Evolutionary conservation across 495 filamentous ascomycete species (phyloP).

Genomic region (Daldinia childiae): DNA sequence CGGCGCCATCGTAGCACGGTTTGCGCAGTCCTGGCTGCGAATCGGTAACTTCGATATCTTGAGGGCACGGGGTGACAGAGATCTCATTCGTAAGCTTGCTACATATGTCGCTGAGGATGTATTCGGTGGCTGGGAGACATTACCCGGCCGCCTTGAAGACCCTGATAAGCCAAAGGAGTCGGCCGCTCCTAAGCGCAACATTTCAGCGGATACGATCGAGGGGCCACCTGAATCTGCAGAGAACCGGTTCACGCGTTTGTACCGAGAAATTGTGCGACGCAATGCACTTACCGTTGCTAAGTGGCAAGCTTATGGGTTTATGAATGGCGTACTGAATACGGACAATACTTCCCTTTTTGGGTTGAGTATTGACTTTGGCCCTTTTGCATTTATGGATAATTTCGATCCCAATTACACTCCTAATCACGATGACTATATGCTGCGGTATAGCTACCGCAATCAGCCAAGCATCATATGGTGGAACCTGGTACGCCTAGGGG

Average conservation of each 20-base stretch:
- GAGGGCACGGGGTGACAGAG: conserved; percentile 80
- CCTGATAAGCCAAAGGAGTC: conserved; percentile 49
- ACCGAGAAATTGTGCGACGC: conserved; percentile 83
- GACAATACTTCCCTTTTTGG: conserved; percentile 95
- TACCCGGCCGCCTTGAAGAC: conserved; percentile 68
- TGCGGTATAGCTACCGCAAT: conserved; percentile 91
- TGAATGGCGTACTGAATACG: conserved; percentile 93
- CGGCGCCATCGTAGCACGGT: conserved; percentile 89
- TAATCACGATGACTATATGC: conserved; percentile 90
- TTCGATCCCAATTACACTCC: conserved; percentile 96
- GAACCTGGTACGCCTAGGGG: conserved; percentile 93
- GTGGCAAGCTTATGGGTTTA: conserved; percentile 98
- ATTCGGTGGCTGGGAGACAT: conserved; percentile 80
- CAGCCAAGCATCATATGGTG: conserved; percentile 98
- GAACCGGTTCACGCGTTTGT: conserved; percentile 87
- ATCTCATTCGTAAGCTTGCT: conserved; percentile 73
- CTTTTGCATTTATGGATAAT: conserved; percentile 95
- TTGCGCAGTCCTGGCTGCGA: conserved; percentile 90
- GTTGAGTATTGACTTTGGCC: conserved; percentile 90
- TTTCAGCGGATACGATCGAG: conserved; percentile 67
- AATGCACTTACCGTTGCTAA: conserved; percentile 90
- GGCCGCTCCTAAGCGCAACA: conserved; percentile 54
- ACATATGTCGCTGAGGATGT: conserved; percentile 88
- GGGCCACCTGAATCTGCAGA: conserved; percentile 72
- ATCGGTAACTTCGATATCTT: conserved; percentile 95